These are phyloP conservation scores for Suillus paluster DNA, from an alignment of 768 basidiomycete species.

Conservation along the genomic window DNA sequence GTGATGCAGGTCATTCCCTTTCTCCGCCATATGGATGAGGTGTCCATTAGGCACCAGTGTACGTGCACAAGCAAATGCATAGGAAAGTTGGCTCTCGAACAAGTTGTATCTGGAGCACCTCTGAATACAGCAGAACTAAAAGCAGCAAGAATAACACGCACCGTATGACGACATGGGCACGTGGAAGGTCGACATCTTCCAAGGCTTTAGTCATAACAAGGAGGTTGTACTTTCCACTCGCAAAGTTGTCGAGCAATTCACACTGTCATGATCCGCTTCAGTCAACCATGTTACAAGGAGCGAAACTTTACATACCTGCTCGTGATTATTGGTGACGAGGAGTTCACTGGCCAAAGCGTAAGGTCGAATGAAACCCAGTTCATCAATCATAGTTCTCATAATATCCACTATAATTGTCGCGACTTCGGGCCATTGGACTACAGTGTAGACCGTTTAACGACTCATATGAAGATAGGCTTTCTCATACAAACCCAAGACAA, in stretches of 20 bases:
- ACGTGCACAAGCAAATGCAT: conserved; percentile 56
- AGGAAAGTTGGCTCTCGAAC: conserved; percentile 65
- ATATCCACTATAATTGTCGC: conserved; percentile 66
- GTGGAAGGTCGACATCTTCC: conserved; percentile 65
- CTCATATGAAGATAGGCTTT: neutral
- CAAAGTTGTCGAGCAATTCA: conserved; percentile 49
- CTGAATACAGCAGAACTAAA: conserved; percentile 3
- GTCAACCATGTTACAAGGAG: conserved; percentile 12
- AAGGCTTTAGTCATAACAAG: conserved; percentile 61
- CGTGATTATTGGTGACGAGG: conserved; percentile 33
- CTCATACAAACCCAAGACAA: conserved; percentile 58
- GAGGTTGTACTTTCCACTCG: conserved; percentile 62
- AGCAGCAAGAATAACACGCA: conserved; percentile 33
- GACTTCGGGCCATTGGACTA: conserved; percentile 58
- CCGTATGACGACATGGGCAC: conserved; percentile 65
- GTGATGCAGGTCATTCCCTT: conserved; percentile 58
- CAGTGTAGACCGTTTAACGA: conserved; percentile 14
- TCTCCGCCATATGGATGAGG: conserved; percentile 67
- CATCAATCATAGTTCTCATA: conserved; percentile 55
- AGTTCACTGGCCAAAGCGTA: conserved; percentile 48
- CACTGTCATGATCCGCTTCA: conserved; percentile 43
- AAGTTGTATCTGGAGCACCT: conserved; percentile 54
- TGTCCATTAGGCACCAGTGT: conserved; percentile 53
- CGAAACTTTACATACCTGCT: conserved; percentile 34
- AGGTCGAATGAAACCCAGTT: conserved; percentile 58